Percentiles rank a stretch among this genome's conserved stretches.
Conservation (phyloP, 208 protist species). For the Leishmania major region DNA sequence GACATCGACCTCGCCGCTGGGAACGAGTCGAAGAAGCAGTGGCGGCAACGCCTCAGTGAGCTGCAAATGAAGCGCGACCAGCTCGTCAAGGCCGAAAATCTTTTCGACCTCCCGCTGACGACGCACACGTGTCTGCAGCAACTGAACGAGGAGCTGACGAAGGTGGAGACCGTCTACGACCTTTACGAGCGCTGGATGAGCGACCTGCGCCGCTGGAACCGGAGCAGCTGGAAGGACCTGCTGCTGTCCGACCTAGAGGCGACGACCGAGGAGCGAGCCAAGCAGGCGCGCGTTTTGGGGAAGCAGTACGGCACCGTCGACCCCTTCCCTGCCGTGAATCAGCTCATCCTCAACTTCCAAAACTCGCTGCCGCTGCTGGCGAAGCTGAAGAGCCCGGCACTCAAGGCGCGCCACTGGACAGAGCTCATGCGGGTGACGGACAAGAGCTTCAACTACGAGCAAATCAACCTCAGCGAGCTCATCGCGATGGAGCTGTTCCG, state of each 20-base stretch:
- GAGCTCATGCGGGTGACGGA: conserved; percentile 96
- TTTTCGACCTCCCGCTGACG: conserved; percentile 97
- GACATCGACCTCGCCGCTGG: conserved; percentile 92
- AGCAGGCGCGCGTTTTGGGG: conserved; percentile 81
- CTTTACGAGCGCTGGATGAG: conserved; percentile 94
- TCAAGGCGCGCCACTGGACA: conserved; percentile 98
- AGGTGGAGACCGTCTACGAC: conserved; percentile 93
- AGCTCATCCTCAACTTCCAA: conserved; percentile 95
- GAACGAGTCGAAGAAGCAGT: conserved; percentile 90
- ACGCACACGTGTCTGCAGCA: conserved; percentile 91
- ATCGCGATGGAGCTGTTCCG: conserved; percentile 97
- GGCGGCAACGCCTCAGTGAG: conserved; percentile 74
- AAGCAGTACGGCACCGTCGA: conserved; percentile 88
- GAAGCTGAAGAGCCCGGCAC: conserved; percentile 97
- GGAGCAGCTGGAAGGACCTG: conserved; percentile 97
- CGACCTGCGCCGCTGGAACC: conserved; percentile 94
- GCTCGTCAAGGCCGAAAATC: conserved; percentile 95
- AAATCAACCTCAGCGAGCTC: conserved; percentile 97
- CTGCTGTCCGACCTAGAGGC: conserved; percentile 94
- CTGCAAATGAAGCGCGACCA: conserved; percentile 86
- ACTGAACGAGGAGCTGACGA: conserved; percentile 91
- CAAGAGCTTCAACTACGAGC: conserved; percentile 95
- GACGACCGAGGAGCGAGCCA: conserved; percentile 93
- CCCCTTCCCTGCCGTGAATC: conserved; percentile 91
- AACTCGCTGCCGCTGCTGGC: conserved; percentile 96